phyloP scores from a whole-genome alignment of 352 stramenopile species.

The Globisporangium recalcitrans region DNA sequence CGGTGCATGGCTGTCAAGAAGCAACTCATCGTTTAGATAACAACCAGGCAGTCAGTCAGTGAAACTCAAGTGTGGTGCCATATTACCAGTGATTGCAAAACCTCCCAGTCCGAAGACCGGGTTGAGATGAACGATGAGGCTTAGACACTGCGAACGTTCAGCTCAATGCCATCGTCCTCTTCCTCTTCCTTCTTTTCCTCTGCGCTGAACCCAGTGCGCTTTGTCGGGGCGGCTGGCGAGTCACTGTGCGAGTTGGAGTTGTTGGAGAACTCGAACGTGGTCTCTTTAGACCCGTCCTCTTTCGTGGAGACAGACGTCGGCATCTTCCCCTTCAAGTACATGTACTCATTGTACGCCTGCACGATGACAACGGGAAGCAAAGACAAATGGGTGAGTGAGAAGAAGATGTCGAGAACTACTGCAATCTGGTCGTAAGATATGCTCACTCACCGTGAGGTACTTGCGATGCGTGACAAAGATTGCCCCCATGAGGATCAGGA shows the following conservation, averaged over 20 bases:
- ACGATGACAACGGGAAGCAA: not conserved
- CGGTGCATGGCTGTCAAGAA: not conserved
- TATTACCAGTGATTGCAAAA: not conserved
- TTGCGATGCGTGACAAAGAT: slow-evolving; percentile 74
- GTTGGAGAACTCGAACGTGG: slow-evolving; percentile 72
- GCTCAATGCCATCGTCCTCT: slow-evolving; percentile 29
- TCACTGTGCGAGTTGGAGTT: slow-evolving; percentile 33
- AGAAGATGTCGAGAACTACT: not conserved
- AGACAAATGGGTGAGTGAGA: not conserved
- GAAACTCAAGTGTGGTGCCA: not conserved
- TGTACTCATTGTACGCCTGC: slow-evolving; percentile 73
- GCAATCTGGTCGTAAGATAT: not conserved
- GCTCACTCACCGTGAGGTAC: slow-evolving; percentile 49
- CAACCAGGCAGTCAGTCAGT: slow-evolving; percentile 1
- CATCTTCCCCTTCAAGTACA: slow-evolving; percentile 78
- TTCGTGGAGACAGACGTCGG: slow-evolving; percentile 47
- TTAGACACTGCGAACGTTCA: slow-evolving; percentile 28
- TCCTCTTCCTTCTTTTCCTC: slow-evolving; percentile 26
- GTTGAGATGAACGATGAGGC: slow-evolving; percentile 5
- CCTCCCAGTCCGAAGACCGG: not conserved
- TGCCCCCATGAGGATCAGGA: slow-evolving; percentile 58
- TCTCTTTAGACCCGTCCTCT: slow-evolving; percentile 61
- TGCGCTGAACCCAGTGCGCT: not conserved
- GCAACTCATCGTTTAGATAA: slow-evolving; percentile 1
- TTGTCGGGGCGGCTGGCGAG: slow-evolving; percentile 15